Evolutionary conservation across 139 green algal species (phyloP), one percentile per base, ranked within the genome.

Genomic region (Chlorella sp.): DNA sequence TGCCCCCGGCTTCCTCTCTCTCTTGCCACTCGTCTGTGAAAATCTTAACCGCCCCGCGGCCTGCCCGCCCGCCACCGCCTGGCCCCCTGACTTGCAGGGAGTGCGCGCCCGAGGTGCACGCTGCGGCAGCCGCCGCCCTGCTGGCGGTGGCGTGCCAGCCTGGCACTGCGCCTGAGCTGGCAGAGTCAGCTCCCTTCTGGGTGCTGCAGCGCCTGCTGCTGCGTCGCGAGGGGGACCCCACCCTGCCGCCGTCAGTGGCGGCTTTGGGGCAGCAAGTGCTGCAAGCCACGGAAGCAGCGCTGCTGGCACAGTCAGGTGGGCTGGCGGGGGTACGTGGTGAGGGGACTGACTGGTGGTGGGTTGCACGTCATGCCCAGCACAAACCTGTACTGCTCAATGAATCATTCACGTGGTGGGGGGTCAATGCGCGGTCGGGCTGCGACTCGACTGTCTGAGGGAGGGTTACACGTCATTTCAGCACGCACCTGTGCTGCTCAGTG

Each of bases 51-150:
- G 0, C 26, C 22, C 0, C 26, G 21, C 1, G 1, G 32, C 9
- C 68, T 76, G 68, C 24, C 30, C 1, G 21, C 21, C 68, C 26
- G 68, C 30, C 26, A 18, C 22, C 22, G 66, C 30, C 24, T 76
- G 68, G 1, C 22, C 26, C 21, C 22, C 30, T 22, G 73, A 2
- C 73, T 40, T 40, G 73, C 79, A 85, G 79, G 42, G 79, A 85
- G 79, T 85, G 79, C 48, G 42, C 42, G 26, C 30, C 48, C 32
- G 79, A 85, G 28, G 79, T 85, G 79, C 79, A 85, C 79, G 14
- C 42, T 9, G 79, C 79, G 12, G 42, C 39, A 30, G 48, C 79
- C 15, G 30, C 42, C 0, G 79, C 42, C 30, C 79, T 85, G 79
- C 42, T 68, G 79, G 28, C 28, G 3, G 42, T 48, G 42, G 79